phyloP scores from a whole-genome alignment of 1,284 basidiomycete species.

The Sphaerobolus stellatus region DNA sequence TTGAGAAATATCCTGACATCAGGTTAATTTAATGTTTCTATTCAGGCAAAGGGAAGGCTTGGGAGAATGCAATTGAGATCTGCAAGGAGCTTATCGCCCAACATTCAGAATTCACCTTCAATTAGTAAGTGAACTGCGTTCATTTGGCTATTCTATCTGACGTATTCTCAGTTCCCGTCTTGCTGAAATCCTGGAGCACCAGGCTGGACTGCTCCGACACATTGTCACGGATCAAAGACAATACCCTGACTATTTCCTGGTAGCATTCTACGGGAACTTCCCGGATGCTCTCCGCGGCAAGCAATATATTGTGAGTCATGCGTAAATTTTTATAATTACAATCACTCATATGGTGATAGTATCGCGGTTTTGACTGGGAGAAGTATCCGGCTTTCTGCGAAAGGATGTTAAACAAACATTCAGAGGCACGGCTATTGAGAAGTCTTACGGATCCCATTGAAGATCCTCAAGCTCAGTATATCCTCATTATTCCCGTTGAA shows the following conservation, averaged over 20 bases:
- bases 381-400: constrained; percentile 89
- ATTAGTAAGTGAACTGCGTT: constrained; percentile 62
- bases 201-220: constrained; percentile 80
- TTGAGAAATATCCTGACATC: constrained; percentile 1
- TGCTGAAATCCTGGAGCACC: constrained; percentile 81
- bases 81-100: constrained; percentile 87
- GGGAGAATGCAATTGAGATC: constrained; percentile 91
- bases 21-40: neutral
- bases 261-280: constrained; percentile 91
- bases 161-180: constrained; percentile 58
- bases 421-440: constrained; percentile 80
- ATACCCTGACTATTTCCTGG: constrained; percentile 90
- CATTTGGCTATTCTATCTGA: constrained; percentile 8
- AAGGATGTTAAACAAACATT: constrained; percentile 89
- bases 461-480: constrained; percentile 78
- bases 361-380: constrained; percentile 90
- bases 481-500: constrained; percentile 83
- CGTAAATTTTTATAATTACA: too few relatives aligned
- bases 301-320: constrained; percentile 75
- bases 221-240: constrained; percentile 82
- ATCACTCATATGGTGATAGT: too few relatives aligned
- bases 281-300: constrained; percentile 81
- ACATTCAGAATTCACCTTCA: constrained; percentile 84
- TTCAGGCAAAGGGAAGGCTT: constrained; percentile 90
- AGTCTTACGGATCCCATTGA: constrained; percentile 75